Evolutionary conservation across 1,139 yeast genomes (phyloP), one percentile per base, ranked within the genome.

Genomic region (Geotrichum histeridarum): DNA sequence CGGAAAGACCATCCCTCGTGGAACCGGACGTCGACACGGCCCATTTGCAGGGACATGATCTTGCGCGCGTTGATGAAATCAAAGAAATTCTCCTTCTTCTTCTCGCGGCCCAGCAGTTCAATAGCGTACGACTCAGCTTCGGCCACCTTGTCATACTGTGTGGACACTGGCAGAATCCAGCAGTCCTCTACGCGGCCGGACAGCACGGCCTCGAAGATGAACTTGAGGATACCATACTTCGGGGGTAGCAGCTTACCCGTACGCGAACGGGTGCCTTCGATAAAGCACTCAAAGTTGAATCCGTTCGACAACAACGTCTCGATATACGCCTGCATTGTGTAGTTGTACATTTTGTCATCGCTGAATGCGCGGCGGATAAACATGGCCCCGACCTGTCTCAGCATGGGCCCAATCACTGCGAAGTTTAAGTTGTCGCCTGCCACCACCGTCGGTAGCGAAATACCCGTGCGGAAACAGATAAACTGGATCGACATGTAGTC

Each of bases 401-500:
- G 60, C 60, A 70, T 60, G 38, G 71, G 70, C 1, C 86, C 86
- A 54, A 83, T 74, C 11, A 82, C 70, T 0, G 86, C 82, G 53
- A 83, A 82, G 63, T 83, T 82, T 64, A 83, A 76, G 66, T 83
- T 83, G 55, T 83, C 86, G 7, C 88, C 88, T 1, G 88, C 87
- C 52, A 83, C 80, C 3, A 83, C 86, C 2, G 79, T 70, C 0
- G 88, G 88, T 11, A 77, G 68, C 9, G 84, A 74, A 58, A 83
- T 69, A 42, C 82, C 83, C 60, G 82, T 75, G 42, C 86, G 69
- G 61, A 81, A 76, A 56, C 82, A 74, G 47, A 82, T 71, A 55
- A 82, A 73, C 62, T 83, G 87, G 53, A 83, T 65, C 46, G 83
- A 78, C 59, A 83, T 81, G 62, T 83, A 83, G 67, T 83, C 88